Conservation (phyloP, 2,329 filamentous ascomycete species). For the Clonostachys sp. region DNA sequence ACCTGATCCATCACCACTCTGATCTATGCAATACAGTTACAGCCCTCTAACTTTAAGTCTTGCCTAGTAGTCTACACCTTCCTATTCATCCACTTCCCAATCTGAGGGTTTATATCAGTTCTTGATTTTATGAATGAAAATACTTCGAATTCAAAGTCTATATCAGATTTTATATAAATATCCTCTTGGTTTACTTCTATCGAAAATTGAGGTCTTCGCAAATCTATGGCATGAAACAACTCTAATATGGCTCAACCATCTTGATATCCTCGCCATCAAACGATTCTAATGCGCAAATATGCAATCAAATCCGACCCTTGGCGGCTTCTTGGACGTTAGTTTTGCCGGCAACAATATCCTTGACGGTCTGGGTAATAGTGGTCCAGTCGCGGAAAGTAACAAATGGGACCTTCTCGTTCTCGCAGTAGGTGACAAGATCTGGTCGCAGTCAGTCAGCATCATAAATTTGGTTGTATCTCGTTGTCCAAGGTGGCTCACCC, state of each 20-base stretch:
- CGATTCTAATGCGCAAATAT: neutral
- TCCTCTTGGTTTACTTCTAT: no score
- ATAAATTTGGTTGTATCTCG: neutral
- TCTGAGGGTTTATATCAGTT: no score
- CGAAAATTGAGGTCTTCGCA: no score
- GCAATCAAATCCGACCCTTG: constrained; percentile 28
- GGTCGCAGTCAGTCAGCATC: neutral
- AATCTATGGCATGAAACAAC: neutral
- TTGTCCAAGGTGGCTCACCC: constrained; percentile 45
- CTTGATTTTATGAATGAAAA: no score
- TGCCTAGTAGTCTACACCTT: no score
- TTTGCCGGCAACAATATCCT: constrained; percentile 72
- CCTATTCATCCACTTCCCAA: no score
- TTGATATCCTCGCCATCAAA: neutral
- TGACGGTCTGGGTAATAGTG: constrained; percentile 70
- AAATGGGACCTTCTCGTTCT: constrained; percentile 79
- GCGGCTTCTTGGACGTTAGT: constrained; percentile 68
- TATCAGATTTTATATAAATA: no score
- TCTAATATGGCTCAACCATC: neutral
- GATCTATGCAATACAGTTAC: no score
- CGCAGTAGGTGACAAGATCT: constrained; percentile 87
- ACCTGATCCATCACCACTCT: no score
- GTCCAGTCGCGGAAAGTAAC: constrained; percentile 83
- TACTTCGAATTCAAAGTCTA: no score
- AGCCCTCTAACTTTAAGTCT: no score